Evolutionary conservation across 345 rosid genomes (phyloP).

Genomic region (Moringa oleifera): DNA sequence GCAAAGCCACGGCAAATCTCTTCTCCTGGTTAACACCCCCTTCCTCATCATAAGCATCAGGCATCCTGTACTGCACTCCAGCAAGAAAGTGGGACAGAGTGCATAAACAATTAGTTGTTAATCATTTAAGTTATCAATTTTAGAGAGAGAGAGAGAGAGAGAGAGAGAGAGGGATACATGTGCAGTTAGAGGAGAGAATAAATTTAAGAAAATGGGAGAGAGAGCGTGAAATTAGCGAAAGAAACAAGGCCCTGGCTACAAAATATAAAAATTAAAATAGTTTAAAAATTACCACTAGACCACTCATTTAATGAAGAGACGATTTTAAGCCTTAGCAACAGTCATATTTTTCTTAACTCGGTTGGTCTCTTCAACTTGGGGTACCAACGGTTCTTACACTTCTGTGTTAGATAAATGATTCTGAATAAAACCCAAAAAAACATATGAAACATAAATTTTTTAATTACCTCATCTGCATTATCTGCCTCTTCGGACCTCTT

Average conservation of each 20-base stretch:
- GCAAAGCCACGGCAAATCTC: slow-evolving; percentile 87
- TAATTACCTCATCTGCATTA: slow-evolving; percentile 54
- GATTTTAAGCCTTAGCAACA: too few relatives aligned
- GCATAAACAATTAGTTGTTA: slow-evolving; percentile 4
- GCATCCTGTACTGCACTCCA: slow-evolving; percentile 75
- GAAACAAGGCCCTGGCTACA: background rate
- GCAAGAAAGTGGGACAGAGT: slow-evolving; percentile 13
- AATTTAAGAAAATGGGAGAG: background rate
- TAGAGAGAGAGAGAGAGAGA: background rate
- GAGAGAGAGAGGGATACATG: too few relatives aligned
- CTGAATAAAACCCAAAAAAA: background rate
- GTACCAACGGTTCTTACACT: background rate
- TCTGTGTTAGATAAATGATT: background rate
- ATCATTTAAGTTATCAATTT: background rate
- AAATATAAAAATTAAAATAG: too few relatives aligned
- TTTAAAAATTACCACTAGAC: too few relatives aligned
- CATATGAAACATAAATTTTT: background rate
- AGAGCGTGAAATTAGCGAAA: background rate
- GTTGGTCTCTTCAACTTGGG: background rate
- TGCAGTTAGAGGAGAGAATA: slow-evolving; percentile 11
- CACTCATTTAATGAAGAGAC: too few relatives aligned
- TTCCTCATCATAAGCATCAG: slow-evolving; percentile 92
- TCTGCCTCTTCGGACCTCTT: slow-evolving; percentile 72
- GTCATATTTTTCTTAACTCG: too few relatives aligned
- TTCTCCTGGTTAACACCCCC: slow-evolving; percentile 87